Conservation (phyloP, 192 early-diverging fungal species). For the Coemansia aciculifera region DNA sequence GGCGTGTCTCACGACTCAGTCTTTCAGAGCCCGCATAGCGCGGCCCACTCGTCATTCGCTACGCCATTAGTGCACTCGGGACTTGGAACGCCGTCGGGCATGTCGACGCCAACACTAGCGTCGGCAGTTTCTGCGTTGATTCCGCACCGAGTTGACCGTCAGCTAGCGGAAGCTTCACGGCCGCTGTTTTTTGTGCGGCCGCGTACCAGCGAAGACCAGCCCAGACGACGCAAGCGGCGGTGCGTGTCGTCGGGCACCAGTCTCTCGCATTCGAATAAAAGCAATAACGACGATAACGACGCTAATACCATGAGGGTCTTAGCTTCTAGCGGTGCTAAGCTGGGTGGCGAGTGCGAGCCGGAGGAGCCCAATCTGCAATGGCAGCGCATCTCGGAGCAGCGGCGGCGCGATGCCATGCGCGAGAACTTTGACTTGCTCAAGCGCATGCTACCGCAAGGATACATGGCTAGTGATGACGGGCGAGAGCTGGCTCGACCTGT, state of each 20-base stretch:
- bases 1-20: not conserved
- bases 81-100: not conserved
- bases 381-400: conserved; percentile 55
- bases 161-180: conserved; percentile 40
- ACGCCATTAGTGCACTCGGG: not conserved
- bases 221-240: conserved; percentile 43
- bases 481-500: conserved; percentile 54
- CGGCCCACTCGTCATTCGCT: not conserved
- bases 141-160: conserved; percentile 52
- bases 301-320: not conserved
- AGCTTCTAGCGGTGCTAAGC: not conserved
- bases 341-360: not conserved
- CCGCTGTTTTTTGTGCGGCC: conserved; percentile 54
- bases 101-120: conserved; percentile 9
- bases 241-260: conserved; percentile 32
- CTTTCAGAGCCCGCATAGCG: not conserved
- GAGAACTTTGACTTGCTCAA: conserved; percentile 57
- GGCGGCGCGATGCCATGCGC: conserved; percentile 53
- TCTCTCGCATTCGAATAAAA: not conserved
- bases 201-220: conserved; percentile 21
- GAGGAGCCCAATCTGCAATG: conserved; percentile 38
- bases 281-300: not conserved
- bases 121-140: conserved; percentile 18
- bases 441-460: conserved; percentile 52
- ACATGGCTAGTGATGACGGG: conserved; percentile 55